A percentile compares a stretch with the other conserved stretches of the same genome.
Evolutionary conservation across 352 stramenopile genomes (phyloP).

Genomic region (Pythium rishiriense): DNA sequence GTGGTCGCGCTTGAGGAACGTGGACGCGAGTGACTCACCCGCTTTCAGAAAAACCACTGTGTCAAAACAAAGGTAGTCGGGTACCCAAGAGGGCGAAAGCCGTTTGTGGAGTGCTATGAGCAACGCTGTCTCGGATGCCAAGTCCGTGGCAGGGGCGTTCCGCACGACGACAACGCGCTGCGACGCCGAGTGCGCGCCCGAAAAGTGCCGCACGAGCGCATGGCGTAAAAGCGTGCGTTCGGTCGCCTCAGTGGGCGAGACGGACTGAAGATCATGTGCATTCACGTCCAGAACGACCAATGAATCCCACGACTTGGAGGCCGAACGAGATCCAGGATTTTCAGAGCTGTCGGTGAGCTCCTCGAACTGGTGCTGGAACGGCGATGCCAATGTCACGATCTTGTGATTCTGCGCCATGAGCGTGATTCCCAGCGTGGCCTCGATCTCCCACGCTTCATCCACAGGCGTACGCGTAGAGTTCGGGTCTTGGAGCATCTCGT

Average conservation of each 20-base stretch:
- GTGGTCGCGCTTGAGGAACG: background rate
- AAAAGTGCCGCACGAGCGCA: slow-evolving; percentile 10
- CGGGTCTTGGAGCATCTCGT: slow-evolving; percentile 47
- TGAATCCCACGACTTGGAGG: background rate
- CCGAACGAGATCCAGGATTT: background rate
- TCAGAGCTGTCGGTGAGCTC: background rate
- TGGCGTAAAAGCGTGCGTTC: background rate
- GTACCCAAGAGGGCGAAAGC: background rate
- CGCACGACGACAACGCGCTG: slow-evolving; percentile 13
- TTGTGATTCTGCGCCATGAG: slow-evolving; percentile 23
- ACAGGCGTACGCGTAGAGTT: background rate
- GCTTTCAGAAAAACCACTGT: background rate
- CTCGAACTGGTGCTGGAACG: slow-evolving; percentile 17
- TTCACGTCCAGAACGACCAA: slow-evolving; percentile 15
- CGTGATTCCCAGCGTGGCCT: slow-evolving; percentile 17
- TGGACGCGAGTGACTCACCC: background rate
- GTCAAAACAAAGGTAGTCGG: background rate
- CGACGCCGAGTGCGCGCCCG: slow-evolving; percentile 2
- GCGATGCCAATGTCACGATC: slow-evolving; percentile 14
- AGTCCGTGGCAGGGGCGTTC: background rate
- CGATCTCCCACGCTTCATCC: slow-evolving; percentile 14
- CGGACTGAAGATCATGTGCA: background rate
- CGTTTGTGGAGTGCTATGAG: background rate
- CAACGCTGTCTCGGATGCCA: background rate
- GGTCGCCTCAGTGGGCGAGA: background rate